Evolutionary conservation across 2,329 filamentous ascomycete species (phyloP).

Genomic region (Botryotinia convoluta): DNA sequence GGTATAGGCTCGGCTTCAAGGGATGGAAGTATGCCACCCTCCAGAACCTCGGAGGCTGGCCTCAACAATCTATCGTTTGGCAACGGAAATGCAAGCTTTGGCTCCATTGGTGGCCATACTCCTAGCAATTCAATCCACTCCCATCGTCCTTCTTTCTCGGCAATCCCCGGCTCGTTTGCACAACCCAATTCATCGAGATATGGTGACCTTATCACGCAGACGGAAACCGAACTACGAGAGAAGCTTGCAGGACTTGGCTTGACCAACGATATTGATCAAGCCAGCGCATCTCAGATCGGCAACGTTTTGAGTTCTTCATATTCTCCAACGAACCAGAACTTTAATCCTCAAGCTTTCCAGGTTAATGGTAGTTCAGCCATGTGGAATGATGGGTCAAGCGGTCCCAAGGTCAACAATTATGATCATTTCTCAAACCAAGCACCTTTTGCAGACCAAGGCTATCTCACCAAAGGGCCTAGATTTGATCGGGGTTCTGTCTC

Average conservation of each 20-base stretch:
- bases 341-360: constrained; percentile 30
- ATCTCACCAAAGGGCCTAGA: constrained; percentile 32
- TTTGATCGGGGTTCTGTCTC: constrained; percentile 36
- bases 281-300: constrained; percentile 27
- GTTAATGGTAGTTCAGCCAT: constrained; percentile 28
- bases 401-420: constrained; percentile 31
- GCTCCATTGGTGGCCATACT: constrained; percentile 40
- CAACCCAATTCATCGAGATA: constrained; percentile 44
- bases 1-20: constrained; percentile 48
- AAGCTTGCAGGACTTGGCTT: constrained; percentile 34
- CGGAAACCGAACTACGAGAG: constrained; percentile 34
- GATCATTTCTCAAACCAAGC: constrained; percentile 33
- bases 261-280: constrained; percentile 30
- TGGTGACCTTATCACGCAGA: constrained; percentile 28
- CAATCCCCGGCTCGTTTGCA: constrained; percentile 48
- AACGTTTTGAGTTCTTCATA: constrained; percentile 27
- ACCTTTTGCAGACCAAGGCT: constrained; percentile 34
- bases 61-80: constrained; percentile 31
- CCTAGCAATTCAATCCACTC: constrained; percentile 48
- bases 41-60: constrained; percentile 51
- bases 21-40: constrained; percentile 55
- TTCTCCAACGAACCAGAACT: constrained; percentile 33
- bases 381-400: constrained; percentile 33
- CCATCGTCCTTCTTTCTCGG: constrained; percentile 46
- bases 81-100: constrained; percentile 31